phyloP scores from a whole-genome alignment of 305 asterid genomes.

The Fraxinus floribunda region DNA sequence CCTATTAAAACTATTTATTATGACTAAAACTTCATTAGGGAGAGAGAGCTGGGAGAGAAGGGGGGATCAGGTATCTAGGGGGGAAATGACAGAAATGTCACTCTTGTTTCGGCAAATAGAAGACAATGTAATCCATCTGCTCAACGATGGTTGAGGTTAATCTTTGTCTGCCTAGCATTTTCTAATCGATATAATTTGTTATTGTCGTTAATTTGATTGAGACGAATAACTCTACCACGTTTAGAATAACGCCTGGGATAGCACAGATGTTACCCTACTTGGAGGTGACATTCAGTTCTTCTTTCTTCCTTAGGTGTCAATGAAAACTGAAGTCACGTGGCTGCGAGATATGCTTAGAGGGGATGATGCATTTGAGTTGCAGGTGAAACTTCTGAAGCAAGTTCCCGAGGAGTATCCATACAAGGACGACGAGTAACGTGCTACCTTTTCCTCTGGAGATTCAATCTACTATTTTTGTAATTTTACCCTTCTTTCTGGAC shows the following conservation, averaged over 20 bases:
- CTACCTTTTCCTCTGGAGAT: neutral
- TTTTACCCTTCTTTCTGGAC: neutral
- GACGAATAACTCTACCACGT: neutral
- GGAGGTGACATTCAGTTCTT: slow-evolving; percentile 13
- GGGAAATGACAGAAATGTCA: neutral
- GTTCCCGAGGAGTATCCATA: slow-evolving; percentile 98
- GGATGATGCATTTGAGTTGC: slow-evolving; percentile 91
- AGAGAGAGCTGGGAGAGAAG: neutral
- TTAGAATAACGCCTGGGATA: neutral
- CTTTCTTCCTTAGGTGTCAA: slow-evolving; percentile 60
- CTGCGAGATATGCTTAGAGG: slow-evolving; percentile 97
- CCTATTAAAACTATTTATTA: neutral
- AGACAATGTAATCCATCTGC: neutral
- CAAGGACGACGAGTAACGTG: slow-evolving; percentile 82
- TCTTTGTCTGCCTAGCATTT: neutral
- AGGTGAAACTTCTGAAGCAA: slow-evolving; percentile 88
- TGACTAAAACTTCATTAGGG: neutral
- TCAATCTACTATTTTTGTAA: neutral
- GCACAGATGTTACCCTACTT: too few relatives aligned
- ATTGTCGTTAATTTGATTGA: neutral
- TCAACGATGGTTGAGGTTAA: neutral
- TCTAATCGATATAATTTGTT: neutral
- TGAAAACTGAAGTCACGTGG: slow-evolving; percentile 98
- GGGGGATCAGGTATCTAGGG: neutral
- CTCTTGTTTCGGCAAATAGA: neutral